Evolutionary conservation across 345 rosid species (phyloP), one percentile per base, ranked within the genome.

Genomic region (Capsella bursapastoris): DNA sequence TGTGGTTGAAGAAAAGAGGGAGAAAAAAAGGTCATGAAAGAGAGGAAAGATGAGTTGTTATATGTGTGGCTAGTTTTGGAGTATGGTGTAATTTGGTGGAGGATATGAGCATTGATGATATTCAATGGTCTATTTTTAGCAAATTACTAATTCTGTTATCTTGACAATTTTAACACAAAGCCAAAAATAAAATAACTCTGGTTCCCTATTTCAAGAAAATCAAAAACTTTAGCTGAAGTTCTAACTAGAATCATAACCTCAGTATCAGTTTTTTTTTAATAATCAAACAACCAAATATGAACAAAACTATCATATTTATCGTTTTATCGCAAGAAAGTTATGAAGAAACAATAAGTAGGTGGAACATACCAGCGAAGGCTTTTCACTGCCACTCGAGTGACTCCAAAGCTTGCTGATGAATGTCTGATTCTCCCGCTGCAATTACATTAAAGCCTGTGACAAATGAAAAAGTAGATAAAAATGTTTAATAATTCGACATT

Each of bases 381-480:
- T 70, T 55, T 79, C 72, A 79, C 35, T 74, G 79, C 76, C 76
- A 79, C 68, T 79, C 76, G 14, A 79, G 79, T 57, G 79, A 75
- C 38, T 79, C 66, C 71, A 79, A 65, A 65, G 82, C 70, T 60
- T 73, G 79, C 49, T 79, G 76, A 60, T 79, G 98, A 75, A 85
- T 79, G 70, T 76, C 81, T 75, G 78, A 40, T 86, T 90, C 96
- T 64, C 99, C 97, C 4, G 97, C 96, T 2, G 98, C 97, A 50
- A 89, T 84, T 32, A 90, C 87, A 62, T 93, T 83, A 77, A 90
- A 93, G 83, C 88, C 97, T 93, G 80, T 44, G 73, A 68, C 50
- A 56, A 4, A 64, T 38, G 82, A 28, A 79, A 74, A 57, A 16
- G 16, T 65, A 50, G 16, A 50, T 47, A 53, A 58, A 40, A 70